Conservation (phyloP, 2,329 filamentous ascomycete genomes). For the Diaporthe ampelina region DNA sequence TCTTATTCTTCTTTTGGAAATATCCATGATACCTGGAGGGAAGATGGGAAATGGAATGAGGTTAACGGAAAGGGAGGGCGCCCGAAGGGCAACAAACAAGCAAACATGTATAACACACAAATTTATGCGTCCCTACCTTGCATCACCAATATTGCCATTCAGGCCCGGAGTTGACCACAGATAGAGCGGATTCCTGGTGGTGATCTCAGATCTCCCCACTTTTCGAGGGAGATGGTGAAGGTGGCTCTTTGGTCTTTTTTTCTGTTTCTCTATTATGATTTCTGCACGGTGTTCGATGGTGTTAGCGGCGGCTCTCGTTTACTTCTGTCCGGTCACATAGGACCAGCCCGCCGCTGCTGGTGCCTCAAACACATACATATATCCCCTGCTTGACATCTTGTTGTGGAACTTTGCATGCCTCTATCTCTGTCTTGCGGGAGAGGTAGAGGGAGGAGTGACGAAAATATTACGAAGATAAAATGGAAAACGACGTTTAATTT, state of each 20-base stretch:
- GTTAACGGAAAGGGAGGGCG: neutral
- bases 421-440: neutral
- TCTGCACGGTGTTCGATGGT: conserved; percentile 31
- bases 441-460: neutral
- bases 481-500: neutral
- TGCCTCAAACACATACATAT: neutral
- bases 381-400: neutral
- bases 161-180: conserved; percentile 29
- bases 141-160: conserved; percentile 1
- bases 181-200: conserved; percentile 3
- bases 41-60: conserved; percentile 7
- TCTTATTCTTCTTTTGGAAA: conserved; percentile 28
- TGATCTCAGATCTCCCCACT: neutral
- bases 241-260: neutral
- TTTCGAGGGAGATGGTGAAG: neutral
- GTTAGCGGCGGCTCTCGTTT: conserved; percentile 23
- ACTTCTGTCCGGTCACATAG: conserved; percentile 1
- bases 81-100: neutral
- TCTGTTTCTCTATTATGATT: neutral
- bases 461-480: neutral
- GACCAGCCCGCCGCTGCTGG: conserved; percentile 10
- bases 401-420: neutral
- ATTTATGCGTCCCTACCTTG: neutral
- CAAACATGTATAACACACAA: conserved; percentile 23
- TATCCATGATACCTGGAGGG: conserved; percentile 39